A percentile compares a stretch with the other conserved stretches of the same genome.
Conservation (phyloP, 768 basidiomycete genomes). For the Trametes gibbosa region DNA sequence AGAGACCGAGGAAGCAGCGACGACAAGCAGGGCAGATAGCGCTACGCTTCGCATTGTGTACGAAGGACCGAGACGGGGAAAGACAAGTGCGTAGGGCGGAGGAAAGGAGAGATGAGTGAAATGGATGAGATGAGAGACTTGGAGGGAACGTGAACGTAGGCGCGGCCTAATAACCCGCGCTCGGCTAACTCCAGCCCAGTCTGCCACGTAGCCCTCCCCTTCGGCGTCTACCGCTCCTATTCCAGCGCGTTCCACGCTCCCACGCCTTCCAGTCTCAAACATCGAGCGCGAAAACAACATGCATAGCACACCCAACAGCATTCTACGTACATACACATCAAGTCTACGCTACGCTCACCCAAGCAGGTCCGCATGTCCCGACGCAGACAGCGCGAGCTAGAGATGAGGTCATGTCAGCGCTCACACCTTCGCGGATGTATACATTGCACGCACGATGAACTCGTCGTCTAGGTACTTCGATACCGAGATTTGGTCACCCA, state of each 20-base stretch:
- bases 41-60: conserved; percentile 85
- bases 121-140: conserved; percentile 14
- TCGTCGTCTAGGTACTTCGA: conserved; percentile 98
- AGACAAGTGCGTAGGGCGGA: conserved; percentile 29
- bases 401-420: conserved; percentile 12
- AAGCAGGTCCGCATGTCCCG: conserved; percentile 91
- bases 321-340: conserved; percentile 17
- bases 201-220: conserved; percentile 41
- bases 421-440: not conserved
- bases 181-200: conserved; percentile 28
- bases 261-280: conserved; percentile 24
- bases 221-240: conserved; percentile 1
- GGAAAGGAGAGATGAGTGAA: conserved; percentile 35
- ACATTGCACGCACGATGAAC: conserved; percentile 68
- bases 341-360: conserved; percentile 41
- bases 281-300: conserved; percentile 6
- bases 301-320: conserved; percentile 18
- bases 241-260: conserved; percentile 35
- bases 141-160: not conserved
- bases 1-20: conserved; percentile 61
- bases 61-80: conserved; percentile 60
- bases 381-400: conserved; percentile 89
- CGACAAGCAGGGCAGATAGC: conserved; percentile 67
- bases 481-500: conserved; percentile 95
- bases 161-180: conserved; percentile 32